Evolutionary conservation across 495 filamentous ascomycete genomes (phyloP).

Genomic region (Neurospora sp.): DNA sequence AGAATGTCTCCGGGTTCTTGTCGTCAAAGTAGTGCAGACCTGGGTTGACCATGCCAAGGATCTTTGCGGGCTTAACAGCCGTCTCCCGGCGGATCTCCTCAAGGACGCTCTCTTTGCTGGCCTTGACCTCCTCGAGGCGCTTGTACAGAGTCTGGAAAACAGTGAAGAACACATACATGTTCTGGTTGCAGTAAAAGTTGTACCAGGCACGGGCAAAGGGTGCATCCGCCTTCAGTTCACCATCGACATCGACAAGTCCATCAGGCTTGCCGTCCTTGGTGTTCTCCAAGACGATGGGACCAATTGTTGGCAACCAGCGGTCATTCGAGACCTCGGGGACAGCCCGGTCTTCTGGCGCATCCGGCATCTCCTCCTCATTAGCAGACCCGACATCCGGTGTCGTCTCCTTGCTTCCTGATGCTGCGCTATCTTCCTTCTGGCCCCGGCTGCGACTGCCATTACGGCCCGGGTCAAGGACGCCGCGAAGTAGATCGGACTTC

Average conservation of each 20-base stretch:
- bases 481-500: constrained; percentile 73
- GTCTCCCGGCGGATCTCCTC: constrained; percentile 61
- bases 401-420: constrained; percentile 68
- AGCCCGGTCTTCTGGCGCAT: constrained; percentile 36
- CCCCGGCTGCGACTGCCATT: constrained; percentile 48
- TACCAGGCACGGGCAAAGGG: constrained; percentile 69
- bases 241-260: constrained; percentile 37
- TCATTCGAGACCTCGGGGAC: constrained; percentile 45
- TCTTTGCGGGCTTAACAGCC: constrained; percentile 64
- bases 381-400: constrained; percentile 72
- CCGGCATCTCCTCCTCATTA: constrained; percentile 54
- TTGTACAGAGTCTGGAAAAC: constrained; percentile 82
- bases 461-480: constrained; percentile 69
- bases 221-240: constrained; percentile 64
- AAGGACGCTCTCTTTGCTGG: constrained; percentile 58
- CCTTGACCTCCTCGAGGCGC: constrained; percentile 72
- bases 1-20: constrained; percentile 36
- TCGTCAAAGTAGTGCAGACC: constrained; percentile 36
- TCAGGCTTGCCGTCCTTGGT: constrained; percentile 25
- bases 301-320: constrained; percentile 41
- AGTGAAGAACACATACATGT: constrained; percentile 86
- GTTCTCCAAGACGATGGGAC: constrained; percentile 35
- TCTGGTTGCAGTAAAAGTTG: constrained; percentile 81
- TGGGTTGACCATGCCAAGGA: constrained; percentile 59
- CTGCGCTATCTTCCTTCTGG: constrained; percentile 64